A percentile compares a stretch with the other conserved stretches of the same genome.
These are phyloP conservation scores for Russula olivacea DNA, from an alignment of 768 basidiomycete species.

Conservation along the genomic window DNA sequence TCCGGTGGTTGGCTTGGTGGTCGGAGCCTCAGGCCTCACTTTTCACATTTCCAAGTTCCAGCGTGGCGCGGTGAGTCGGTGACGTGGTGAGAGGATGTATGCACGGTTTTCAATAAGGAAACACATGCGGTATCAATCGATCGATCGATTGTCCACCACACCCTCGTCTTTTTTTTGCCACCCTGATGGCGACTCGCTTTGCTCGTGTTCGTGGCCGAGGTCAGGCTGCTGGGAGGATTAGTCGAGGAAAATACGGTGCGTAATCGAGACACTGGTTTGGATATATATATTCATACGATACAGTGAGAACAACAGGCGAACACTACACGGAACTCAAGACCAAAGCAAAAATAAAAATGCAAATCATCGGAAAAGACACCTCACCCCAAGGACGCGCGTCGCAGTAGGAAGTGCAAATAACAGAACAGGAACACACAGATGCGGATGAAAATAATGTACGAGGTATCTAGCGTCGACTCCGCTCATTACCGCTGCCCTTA, in stretches of 20 bases:
- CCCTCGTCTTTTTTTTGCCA: neutral
- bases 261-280: neutral
- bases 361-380: neutral
- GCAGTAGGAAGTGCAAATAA: too few relatives aligned
- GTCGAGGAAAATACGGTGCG: neutral
- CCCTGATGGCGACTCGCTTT: neutral
- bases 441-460: too few relatives aligned
- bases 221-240: neutral
- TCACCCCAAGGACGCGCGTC: too few relatives aligned
- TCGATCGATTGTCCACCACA: neutral
- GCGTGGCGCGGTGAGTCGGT: neutral
- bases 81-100: neutral
- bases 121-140: neutral
- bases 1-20: neutral
- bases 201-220: neutral
- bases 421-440: too few relatives aligned
- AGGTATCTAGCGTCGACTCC: neutral
- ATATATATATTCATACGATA: neutral
- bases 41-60: neutral
- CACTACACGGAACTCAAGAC: neutral
- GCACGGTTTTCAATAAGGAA: too few relatives aligned
- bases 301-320: neutral
- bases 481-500: too few relatives aligned
- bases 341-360: too few relatives aligned
- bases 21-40: too few relatives aligned